phyloP scores from a whole-genome alignment of 1,284 basidiomycete species.

The Trichosporon sp. region DNA sequence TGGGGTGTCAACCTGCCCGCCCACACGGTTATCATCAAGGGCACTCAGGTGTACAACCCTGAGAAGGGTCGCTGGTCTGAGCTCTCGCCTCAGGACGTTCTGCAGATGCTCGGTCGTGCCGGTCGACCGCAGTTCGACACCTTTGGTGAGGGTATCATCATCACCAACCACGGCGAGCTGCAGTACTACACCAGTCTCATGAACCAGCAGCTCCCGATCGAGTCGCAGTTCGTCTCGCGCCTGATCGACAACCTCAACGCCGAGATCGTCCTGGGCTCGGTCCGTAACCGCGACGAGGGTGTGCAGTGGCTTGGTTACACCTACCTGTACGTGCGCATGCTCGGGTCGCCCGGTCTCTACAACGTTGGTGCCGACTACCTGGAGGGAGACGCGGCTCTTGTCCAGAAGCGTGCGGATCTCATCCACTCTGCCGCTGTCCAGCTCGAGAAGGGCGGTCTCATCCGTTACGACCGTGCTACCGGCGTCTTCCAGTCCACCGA shows the following conservation, averaged over 20 bases:
- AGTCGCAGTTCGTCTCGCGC: slow-evolving; percentile 88
- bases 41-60: slow-evolving; percentile 98
- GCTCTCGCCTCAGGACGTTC: slow-evolving; percentile 89
- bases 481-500: slow-evolving; percentile 89
- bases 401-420: slow-evolving; percentile 93
- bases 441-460: slow-evolving; percentile 86
- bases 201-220: slow-evolving; percentile 95
- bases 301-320: slow-evolving; percentile 97
- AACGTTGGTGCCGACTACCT: slow-evolving; percentile 86
- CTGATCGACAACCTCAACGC: slow-evolving; percentile 96
- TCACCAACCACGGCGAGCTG: slow-evolving; percentile 93
- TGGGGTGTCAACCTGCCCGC: slow-evolving; percentile 99
- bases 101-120: slow-evolving; percentile 98
- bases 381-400: slow-evolving; percentile 67
- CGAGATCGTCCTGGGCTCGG: slow-evolving; percentile 92
- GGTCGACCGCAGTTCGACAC: slow-evolving; percentile 98
- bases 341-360: slow-evolving; percentile 84
- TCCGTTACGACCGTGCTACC: slow-evolving; percentile 87
- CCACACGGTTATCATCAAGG: slow-evolving; percentile 98
- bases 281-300: slow-evolving; percentile 92
- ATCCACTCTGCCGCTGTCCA: slow-evolving; percentile 88
- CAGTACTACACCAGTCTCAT: slow-evolving; percentile 93
- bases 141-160: slow-evolving; percentile 96
- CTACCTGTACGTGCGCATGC: slow-evolving; percentile 94
- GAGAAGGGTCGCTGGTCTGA: slow-evolving; percentile 98